Evolutionary conservation across 177 flowering plant species (phyloP).

Genomic region (Vitis hybrid): DNA sequence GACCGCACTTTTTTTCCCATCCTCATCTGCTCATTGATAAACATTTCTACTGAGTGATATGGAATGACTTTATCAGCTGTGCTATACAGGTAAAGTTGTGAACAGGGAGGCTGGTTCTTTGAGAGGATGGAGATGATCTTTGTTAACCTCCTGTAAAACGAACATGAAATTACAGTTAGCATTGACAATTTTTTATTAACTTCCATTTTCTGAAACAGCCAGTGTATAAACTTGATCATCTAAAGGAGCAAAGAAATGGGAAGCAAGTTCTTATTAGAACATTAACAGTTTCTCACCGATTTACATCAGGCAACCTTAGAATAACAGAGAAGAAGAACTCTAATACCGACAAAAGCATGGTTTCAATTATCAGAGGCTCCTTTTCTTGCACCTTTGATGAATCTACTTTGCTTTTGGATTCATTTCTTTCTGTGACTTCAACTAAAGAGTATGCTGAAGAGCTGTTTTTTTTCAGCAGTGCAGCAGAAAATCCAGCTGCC

Average conservation of each 20-base stretch:
- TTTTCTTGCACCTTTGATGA: constrained; percentile 29
- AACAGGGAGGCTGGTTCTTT: constrained; percentile 64
- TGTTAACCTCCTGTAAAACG: constrained; percentile 56
- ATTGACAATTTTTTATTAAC: background rate
- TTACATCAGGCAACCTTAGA: constrained; percentile 62
- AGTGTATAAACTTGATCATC: background rate
- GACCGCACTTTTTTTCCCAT: constrained; percentile 57
- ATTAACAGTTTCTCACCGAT: constrained; percentile 41
- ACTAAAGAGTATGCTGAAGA: constrained; percentile 36
- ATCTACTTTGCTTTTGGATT: constrained; percentile 16
- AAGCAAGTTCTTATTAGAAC: background rate
- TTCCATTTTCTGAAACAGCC: background rate
- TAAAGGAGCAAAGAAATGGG: background rate
- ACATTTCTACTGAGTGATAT: constrained; percentile 49
- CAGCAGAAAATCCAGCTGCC: constrained; percentile 94
- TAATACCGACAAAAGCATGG: constrained; percentile 39
- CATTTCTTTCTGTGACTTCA: constrained; percentile 25
- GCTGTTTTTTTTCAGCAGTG: constrained; percentile 74
- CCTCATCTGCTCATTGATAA: constrained; percentile 55
- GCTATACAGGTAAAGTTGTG: constrained; percentile 91
- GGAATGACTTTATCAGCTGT: constrained; percentile 84
- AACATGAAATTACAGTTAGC: background rate
- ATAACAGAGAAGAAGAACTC: constrained; percentile 65
- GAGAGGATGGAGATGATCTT: constrained; percentile 47
- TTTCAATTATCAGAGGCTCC: constrained; percentile 47